A percentile compares a stretch with the other conserved stretches of the same genome.
phyloP scores from a whole-genome alignment of 2,329 filamentous ascomycete species.

The Alternaria atra region DNA sequence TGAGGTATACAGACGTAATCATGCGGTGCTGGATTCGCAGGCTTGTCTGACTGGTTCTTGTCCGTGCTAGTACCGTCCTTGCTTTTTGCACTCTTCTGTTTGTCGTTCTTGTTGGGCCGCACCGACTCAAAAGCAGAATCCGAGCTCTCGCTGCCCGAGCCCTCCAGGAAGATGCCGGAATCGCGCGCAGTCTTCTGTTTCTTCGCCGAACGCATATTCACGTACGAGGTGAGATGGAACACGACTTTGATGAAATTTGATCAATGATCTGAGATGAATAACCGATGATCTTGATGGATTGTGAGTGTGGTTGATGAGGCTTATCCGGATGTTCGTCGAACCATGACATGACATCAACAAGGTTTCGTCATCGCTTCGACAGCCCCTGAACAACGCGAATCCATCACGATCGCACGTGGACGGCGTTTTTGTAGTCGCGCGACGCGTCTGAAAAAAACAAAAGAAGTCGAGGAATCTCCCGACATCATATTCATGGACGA shows the following conservation, averaged over 20 bases:
- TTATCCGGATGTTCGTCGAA: neutral
- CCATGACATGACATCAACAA: slow-evolving; percentile 21
- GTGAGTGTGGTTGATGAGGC: neutral
- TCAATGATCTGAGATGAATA: neutral
- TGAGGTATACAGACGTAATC: slow-evolving; percentile 27
- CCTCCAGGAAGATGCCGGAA: slow-evolving; percentile 10
- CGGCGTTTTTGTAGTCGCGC: neutral
- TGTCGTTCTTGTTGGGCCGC: slow-evolving; percentile 5
- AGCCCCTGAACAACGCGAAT: slow-evolving; percentile 15
- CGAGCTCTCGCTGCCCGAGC: slow-evolving; percentile 14
- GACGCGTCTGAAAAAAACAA: neutral
- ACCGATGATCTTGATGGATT: neutral
- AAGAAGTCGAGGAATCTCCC: too few relatives aligned
- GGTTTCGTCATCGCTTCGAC: slow-evolving; percentile 14
- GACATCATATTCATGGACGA: too few relatives aligned
- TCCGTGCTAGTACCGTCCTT: neutral
- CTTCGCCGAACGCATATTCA: slow-evolving; percentile 23
- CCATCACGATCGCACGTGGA: slow-evolving; percentile 16
- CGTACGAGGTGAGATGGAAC: neutral
- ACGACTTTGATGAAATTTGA: neutral
- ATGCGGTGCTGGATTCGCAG: slow-evolving; percentile 3
- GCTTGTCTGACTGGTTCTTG: neutral
- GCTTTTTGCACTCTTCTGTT: neutral
- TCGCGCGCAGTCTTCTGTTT: slow-evolving; percentile 15
- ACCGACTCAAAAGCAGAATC: slow-evolving; percentile 11